Conservation (phyloP, 495 filamentous ascomycete species). For the Penicillium malachiteum region DNA sequence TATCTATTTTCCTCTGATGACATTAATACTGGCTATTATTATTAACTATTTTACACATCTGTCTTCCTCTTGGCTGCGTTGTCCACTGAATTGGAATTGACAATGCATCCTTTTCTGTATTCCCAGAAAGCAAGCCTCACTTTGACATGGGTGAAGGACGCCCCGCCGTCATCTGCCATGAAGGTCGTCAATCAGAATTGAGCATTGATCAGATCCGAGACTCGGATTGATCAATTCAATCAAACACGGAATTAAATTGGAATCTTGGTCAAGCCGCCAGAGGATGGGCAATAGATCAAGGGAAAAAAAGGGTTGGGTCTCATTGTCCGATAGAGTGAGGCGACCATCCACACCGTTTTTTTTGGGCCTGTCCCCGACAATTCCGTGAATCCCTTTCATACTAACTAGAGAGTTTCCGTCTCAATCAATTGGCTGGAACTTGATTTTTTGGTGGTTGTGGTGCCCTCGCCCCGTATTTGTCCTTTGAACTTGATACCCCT, state of each 20-base stretch:
- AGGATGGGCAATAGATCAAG: background rate
- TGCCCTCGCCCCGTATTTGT: background rate
- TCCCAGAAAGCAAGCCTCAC: conserved; percentile 23
- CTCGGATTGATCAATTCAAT: background rate
- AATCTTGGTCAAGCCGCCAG: too few relatives aligned
- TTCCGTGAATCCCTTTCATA: conserved; percentile 21
- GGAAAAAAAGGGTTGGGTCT: conserved; percentile 38
- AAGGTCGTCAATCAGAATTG: background rate
- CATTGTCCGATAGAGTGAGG: conserved; percentile 42
- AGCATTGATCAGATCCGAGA: conserved; percentile 8
- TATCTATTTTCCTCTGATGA: too few relatives aligned
- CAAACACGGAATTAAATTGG: too few relatives aligned
- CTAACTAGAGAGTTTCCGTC: conserved; percentile 4
- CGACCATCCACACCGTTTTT: conserved; percentile 18
- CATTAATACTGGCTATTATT: background rate
- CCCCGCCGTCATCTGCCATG: too few relatives aligned
- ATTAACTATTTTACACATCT: background rate
- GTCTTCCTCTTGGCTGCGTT: conserved; percentile 9
- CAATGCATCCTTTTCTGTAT: background rate
- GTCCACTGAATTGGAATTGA: conserved; percentile 3
- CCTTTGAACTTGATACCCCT: background rate
- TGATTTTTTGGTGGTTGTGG: background rate
- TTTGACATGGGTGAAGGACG: conserved; percentile 11
- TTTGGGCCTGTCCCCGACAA: conserved; percentile 11
- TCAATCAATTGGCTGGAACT: conserved; percentile 2